These are phyloP conservation scores for Rossbeevera mucosa DNA, from an alignment of 768 basidiomycete species.

Conservation along the genomic window DNA sequence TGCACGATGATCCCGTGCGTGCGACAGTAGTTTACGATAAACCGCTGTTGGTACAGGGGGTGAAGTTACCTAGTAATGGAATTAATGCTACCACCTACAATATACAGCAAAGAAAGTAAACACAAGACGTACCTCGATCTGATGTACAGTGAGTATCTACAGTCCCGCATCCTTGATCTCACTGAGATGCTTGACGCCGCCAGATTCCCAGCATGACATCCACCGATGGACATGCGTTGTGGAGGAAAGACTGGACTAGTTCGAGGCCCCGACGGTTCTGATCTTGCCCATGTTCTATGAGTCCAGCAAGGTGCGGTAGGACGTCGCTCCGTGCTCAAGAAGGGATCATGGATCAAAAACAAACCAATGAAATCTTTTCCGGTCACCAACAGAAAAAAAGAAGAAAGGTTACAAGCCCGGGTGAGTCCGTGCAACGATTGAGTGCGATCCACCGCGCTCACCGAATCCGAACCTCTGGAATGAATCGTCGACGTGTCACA, in stretches of 20 bases:
- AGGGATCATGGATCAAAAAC: slow-evolving; percentile 74
- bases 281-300: slow-evolving; percentile 61
- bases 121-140: slow-evolving; percentile 60
- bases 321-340: slow-evolving; percentile 58
- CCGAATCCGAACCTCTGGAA: slow-evolving; percentile 55
- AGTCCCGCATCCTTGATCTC: slow-evolving; percentile 63
- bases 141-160: slow-evolving; percentile 69
- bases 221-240: neutral
- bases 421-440: too few species aligned
- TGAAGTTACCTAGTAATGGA: slow-evolving; percentile 55
- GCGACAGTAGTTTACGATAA: slow-evolving; percentile 72
- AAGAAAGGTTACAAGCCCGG: too few species aligned
- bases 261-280: slow-evolving; percentile 71
- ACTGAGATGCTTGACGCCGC: slow-evolving; percentile 66
- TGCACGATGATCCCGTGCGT: slow-evolving; percentile 59
- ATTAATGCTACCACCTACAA: too few species aligned
- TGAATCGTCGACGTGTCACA: slow-evolving; percentile 58
- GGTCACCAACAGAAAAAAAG: neutral
- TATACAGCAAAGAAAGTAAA: neutral
- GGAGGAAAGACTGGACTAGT: slow-evolving; percentile 53
- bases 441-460: slow-evolving; percentile 25
- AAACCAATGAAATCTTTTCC: slow-evolving; percentile 61
- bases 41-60: slow-evolving; percentile 75
- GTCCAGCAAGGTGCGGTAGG: slow-evolving; percentile 66
- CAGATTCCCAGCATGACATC: slow-evolving; percentile 22